Evolutionary conservation across 2,329 filamentous ascomycete species (phyloP).

Genomic region (Tolypocladium tropicale): DNA sequence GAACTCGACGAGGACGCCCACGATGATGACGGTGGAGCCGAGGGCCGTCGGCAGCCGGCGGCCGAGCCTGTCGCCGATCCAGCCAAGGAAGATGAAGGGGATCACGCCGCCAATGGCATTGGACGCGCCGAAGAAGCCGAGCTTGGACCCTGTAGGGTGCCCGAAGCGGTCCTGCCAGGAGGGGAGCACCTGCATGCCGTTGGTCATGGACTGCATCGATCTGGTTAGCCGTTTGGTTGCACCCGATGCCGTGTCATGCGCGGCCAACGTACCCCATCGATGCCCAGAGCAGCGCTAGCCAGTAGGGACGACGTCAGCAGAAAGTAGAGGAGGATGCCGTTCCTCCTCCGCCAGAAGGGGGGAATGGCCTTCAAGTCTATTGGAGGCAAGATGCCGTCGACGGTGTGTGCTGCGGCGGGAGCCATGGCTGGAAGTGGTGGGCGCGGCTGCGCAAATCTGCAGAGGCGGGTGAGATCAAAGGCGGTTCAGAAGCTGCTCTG

Average conservation of each 20-base stretch:
- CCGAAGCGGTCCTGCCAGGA: constrained; percentile 27
- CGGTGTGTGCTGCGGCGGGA: constrained; percentile 19
- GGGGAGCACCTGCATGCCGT: constrained; percentile 26
- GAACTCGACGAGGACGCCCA: constrained; percentile 23
- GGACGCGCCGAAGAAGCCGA: constrained; percentile 28
- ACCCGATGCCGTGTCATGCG: not conserved
- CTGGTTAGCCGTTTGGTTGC: not conserved
- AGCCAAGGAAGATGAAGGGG: constrained; percentile 23
- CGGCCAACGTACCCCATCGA: constrained; percentile 26
- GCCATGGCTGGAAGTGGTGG: constrained; percentile 14
- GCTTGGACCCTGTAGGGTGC: constrained; percentile 23
- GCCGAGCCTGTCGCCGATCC: constrained; percentile 24
- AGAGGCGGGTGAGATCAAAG: not conserved
- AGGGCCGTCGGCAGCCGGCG: constrained; percentile 22
- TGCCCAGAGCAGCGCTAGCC: constrained; percentile 29
- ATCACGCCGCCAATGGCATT: constrained; percentile 29
- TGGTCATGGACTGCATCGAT: constrained; percentile 23
- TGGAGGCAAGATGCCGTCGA: constrained; percentile 18
- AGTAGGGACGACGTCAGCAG: constrained; percentile 30
- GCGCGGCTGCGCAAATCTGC: not conserved
- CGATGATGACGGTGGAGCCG: constrained; percentile 28
- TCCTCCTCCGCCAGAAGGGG: constrained; percentile 26
- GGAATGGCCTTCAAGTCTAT: constrained; percentile 19
- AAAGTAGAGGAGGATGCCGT: constrained; percentile 31
- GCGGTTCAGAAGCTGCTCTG: not conserved